Evolutionary conservation across 495 filamentous ascomycete genomes (phyloP), one percentile per base, ranked within the genome.

Genomic region (Endocarpon pusillum): DNA sequence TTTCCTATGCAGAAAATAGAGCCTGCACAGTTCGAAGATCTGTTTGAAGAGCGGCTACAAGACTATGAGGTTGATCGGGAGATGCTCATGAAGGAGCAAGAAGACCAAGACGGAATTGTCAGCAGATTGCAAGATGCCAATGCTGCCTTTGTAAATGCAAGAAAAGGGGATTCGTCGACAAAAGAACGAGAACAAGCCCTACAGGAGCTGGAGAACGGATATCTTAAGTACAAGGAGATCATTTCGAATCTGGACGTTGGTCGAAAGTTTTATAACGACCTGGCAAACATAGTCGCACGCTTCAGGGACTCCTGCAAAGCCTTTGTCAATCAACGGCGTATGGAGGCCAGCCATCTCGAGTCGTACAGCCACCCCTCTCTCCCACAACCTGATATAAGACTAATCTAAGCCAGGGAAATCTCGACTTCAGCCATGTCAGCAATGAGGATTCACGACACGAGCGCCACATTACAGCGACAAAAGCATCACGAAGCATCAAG

Each of bases 201-300:
- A 17, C 89, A 97, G 51, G 72, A 71, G 26, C 63, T 97, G 15
- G 87, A 96, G 49, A 89, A 84, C 35, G 89, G 82, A 6, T 94
- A 91, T 49, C 66, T 81, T 53, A 89, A 84, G 55, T 94, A 94
- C 55, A 91, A 89, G 53, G 86, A 97, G 52, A 78, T 94, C 34
- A 71, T 91, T 26, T 78, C 67, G 26, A 91, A 96, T 46, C 57
- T 94, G 0, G 83, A 94, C 35, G 79, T 77, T 0, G 89, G 82
- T 1, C 58, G 87, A 26, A 94, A 92, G 45, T 97, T 97, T 51
- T 97, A 96, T 58, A 96, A 97, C 47, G 86, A 94, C 45, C 67
- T 97, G 2, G 79, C 73, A 25, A 80, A 77, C 52, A 85, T 94
- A 27, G 73, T 94, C 1, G 71, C 63, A 7, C 64, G 76, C 17